phyloP scores from a whole-genome alignment of 768 basidiomycete species.

The Hebeloma cylindrosporum region DNA sequence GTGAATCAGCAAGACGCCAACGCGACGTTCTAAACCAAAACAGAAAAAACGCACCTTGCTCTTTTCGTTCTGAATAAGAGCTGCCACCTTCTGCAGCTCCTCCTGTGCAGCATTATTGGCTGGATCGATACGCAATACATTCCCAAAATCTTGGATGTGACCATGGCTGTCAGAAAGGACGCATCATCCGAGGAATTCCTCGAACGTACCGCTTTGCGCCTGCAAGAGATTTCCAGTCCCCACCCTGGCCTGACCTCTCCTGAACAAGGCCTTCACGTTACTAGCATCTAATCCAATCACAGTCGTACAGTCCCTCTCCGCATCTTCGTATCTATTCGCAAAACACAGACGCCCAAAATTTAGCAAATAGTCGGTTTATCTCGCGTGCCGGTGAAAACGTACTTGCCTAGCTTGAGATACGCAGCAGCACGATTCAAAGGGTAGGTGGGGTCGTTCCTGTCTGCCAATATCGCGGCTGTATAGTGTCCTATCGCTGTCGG shows the following conservation, averaged over 20 bases:
- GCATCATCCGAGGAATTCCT: neutral
- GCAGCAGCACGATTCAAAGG: slow-evolving; percentile 88
- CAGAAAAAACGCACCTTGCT: slow-evolving; percentile 23
- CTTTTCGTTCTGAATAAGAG: slow-evolving; percentile 37
- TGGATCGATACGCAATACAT: slow-evolving; percentile 62
- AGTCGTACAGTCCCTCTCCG: slow-evolving; percentile 74
- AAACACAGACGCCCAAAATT: too few relatives aligned
- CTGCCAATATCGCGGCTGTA: slow-evolving; percentile 73
- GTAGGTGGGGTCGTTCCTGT: slow-evolving; percentile 71
- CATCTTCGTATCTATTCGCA: slow-evolving; percentile 67
- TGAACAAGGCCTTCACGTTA: slow-evolving; percentile 80
- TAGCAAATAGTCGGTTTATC: too few relatives aligned
- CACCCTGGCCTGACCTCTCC: slow-evolving; percentile 72
- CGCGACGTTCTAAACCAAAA: neutral
- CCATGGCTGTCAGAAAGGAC: neutral
- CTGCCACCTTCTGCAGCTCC: slow-evolving; percentile 56
- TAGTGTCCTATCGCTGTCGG: slow-evolving; percentile 84
- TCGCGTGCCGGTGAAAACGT: slow-evolving; percentile 40
- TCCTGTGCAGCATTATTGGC: slow-evolving; percentile 59
- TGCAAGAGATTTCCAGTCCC: slow-evolving; percentile 53
- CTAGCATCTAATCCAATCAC: slow-evolving; percentile 53
- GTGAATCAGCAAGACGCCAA: neutral
- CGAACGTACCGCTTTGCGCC: slow-evolving; percentile 57
- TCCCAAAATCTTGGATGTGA: slow-evolving; percentile 52
- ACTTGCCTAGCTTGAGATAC: slow-evolving; percentile 95